A percentile compares a stretch with the other conserved stretches of the same genome.
Conservation (phyloP, 495 filamentous ascomycete species). For the Aspergillus conjunctus region DNA sequence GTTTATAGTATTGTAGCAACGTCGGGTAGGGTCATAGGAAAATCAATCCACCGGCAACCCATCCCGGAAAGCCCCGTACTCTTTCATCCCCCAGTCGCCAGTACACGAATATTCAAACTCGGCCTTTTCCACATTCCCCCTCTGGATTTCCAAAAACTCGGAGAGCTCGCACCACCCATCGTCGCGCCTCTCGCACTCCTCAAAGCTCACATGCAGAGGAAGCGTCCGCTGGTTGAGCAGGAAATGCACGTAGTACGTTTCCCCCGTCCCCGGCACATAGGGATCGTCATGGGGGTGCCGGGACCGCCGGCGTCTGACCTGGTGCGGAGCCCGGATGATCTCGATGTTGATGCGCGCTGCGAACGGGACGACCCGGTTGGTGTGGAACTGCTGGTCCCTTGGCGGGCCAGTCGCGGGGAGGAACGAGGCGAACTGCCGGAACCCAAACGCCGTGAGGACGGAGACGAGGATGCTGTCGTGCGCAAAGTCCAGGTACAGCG, state of each 20-base stretch:
- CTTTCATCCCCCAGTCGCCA: conserved; percentile 25
- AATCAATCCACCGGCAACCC: conserved; percentile 20
- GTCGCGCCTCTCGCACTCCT: conserved; percentile 57
- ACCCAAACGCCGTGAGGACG: conserved; percentile 52
- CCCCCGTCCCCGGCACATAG: conserved; percentile 24
- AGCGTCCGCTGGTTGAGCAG: conserved; percentile 65
- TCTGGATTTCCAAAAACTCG: conserved; percentile 55
- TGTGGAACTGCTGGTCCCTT: conserved; percentile 51
- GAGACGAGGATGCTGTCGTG: conserved; percentile 38
- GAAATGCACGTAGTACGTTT: conserved; percentile 65
- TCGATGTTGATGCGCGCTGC: conserved; percentile 65
- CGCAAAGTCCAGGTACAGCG: conserved; percentile 44
- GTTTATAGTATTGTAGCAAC: too few species aligned
- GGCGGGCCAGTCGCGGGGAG: conserved; percentile 47
- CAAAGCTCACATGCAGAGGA: conserved; percentile 57
- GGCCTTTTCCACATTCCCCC: conserved; percentile 46
- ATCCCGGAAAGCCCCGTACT: conserved; percentile 23
- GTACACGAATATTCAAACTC: conserved; percentile 56
- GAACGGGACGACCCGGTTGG: conserved; percentile 61
- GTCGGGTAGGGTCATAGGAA: too few species aligned
- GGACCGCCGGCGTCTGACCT: conserved; percentile 47
- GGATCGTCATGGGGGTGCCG: conserved; percentile 13
- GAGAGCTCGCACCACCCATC: conserved; percentile 67
- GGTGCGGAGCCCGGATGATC: conserved; percentile 58
- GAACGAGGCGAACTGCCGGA: conserved; percentile 51